Evolutionary conservation across 2,329 filamentous ascomycete genomes (phyloP).

Genomic region (Talaromyces sp.): DNA sequence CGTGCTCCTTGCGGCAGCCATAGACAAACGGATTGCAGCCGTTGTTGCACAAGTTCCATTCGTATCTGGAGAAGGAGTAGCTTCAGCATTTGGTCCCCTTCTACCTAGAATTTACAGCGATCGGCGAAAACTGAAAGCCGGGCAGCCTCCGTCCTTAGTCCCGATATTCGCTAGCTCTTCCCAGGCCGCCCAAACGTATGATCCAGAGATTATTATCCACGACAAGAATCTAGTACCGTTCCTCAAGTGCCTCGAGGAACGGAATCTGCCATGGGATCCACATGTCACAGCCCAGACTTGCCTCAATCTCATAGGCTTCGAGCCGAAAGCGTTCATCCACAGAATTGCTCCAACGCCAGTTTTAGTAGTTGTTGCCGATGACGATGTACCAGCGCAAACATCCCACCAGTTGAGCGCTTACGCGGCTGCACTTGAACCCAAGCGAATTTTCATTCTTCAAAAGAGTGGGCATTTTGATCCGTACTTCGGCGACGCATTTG

Average conservation of each 20-base stretch:
- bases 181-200: background rate
- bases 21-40: conserved; percentile 41
- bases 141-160: background rate
- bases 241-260: background rate
- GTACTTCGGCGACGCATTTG: conserved; percentile 45
- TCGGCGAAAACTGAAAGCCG: background rate
- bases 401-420: background rate
- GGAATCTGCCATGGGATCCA: conserved; percentile 11
- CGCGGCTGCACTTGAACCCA: background rate
- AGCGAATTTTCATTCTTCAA: background rate
- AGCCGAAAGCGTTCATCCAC: conserved; percentile 14
- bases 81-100: background rate
- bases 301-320: conserved; percentile 13
- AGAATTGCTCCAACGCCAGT: conserved; percentile 16
- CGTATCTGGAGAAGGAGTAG: conserved; percentile 32
- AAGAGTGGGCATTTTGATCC: background rate
- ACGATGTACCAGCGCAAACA: background rate
- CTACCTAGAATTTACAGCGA: background rate
- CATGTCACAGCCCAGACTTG: conserved; percentile 5
- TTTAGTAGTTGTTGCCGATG: background rate
- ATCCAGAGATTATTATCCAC: background rate
- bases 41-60: conserved; percentile 38
- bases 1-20: conserved; percentile 37
- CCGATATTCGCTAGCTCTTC: background rate
- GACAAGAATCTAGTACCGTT: background rate